Base-by-base conservation (phyloP, 2,329 filamentous ascomycete species). In the Botrytis byssoidea region DNA sequence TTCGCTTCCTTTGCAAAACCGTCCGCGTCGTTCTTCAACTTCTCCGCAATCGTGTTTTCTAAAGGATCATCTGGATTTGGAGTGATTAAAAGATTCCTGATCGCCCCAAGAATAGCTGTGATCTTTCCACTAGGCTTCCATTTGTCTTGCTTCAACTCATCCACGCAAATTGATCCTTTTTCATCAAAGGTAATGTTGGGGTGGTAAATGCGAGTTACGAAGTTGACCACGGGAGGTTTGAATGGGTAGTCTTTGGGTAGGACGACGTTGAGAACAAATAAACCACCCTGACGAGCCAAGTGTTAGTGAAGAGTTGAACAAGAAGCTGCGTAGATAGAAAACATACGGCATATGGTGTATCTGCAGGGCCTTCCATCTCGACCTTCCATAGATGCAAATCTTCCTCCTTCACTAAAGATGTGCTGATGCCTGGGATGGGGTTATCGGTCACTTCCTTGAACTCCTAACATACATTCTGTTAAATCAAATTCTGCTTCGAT, bases 51-150 rank as follows among this genome's bases (percentile, higher is more conserved):
- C 57, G 86, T 85, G 1, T 86, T 85, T 83, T 93, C 91, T 51
- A 93, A 88, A 12, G 91, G 89, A 83, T 93, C 91, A 78, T 93
- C 91, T 0, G 89, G 87, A 82, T 92, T 90, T 1, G 91, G 91
- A 81, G 91, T 90, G 37, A 85, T 84, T 72, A 93, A 82, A 75
- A 93, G 83, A 73, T 89, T 87, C 74, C 89, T 84, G 32, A 90
- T 90, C 74, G 92, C 89, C 75, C 88, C 85, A 64, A 93, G 84
- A 55, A 93, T 90, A 1, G 88, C 86, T 35, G 84, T 82, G 77
- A 93, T 89, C 83, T 89, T 91, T 80, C 89, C 91, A 71, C 88
- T 89, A 1, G 91, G 91, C 83, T 93, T 93, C 91, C 91, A 93
- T 78, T 90, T 88, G 70, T 93, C 91, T 3, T 88, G 83, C 73